phyloP scores from a whole-genome alignment of 305 asterid genomes.

The Nicotiana rustica region DNA sequence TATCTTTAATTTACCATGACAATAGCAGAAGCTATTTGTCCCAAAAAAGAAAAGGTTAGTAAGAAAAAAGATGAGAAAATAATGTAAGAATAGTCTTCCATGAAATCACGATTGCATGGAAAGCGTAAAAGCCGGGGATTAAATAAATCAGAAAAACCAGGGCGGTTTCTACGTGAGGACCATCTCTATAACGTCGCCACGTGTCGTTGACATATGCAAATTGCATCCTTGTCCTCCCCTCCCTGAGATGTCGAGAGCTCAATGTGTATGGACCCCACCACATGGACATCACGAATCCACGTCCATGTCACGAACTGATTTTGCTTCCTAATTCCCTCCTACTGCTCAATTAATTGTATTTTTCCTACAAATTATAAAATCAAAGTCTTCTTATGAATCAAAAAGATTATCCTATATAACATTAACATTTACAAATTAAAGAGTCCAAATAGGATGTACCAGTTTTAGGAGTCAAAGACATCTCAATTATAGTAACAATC shows the following conservation, averaged over 20 bases:
- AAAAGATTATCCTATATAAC: background rate
- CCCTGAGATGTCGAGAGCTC: constrained; percentile 12
- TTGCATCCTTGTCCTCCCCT: background rate
- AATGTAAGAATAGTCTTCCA: background rate
- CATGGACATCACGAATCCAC: constrained; percentile 13
- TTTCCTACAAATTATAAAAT: background rate
- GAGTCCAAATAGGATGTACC: constrained; percentile 10
- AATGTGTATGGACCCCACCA: constrained; percentile 30
- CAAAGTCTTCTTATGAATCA: constrained; percentile 11
- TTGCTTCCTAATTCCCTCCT: background rate
- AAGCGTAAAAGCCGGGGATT: constrained; percentile 43
- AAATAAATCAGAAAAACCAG: constrained; percentile 15
- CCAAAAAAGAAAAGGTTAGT: background rate
- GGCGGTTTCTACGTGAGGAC: constrained; percentile 27
- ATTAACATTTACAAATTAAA: background rate
- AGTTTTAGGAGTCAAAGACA: background rate
- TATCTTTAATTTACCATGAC: background rate
- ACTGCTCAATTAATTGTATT: background rate
- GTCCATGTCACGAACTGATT: background rate
- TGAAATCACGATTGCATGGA: constrained; percentile 26
- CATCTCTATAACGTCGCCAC: constrained; percentile 31
- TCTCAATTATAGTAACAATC: background rate
- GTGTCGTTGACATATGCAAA: constrained; percentile 40
- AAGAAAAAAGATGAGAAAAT: background rate
- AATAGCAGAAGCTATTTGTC: background rate